Base-by-base conservation (phyloP, 2,329 filamentous ascomycete species). In the Colletotrichum simmondsii region DNA sequence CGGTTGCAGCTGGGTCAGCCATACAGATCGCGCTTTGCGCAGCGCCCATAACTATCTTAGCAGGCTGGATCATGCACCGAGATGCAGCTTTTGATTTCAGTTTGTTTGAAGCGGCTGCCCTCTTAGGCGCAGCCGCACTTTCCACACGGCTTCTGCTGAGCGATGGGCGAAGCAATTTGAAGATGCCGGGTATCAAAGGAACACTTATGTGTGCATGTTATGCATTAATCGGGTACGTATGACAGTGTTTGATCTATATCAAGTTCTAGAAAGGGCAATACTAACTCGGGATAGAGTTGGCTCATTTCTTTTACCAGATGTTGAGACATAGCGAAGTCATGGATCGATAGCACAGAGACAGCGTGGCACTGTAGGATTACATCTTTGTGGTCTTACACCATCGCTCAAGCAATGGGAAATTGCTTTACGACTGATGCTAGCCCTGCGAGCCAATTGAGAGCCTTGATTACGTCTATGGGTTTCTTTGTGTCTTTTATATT, bases 71-170 rank as follows among this genome's bases (percentile, higher is more conserved):
- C 73, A 81, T 92, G 75, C 78, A 83, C 14, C 86, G 86, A 52
- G 85, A 90, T 24, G 87, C 92, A 80, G 85, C 89, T n/a, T 85
- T 95, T 61, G 92, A 93, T 76, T 95, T 95, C 81, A 92, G 92
- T 76, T 87, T 92, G 46, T 95, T 95, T 78, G 93, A 95, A 83
- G 94, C 92, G 0, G 90, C 94, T 24, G 90, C 91, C 49, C 87
- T 95, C 77, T 92, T 94, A 77, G 89, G 93, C 5, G 90, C 88
- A 3, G 92, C 93, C 3, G 85, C 94, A 72, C 89, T 95, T 60
- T 94, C 77, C 94, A 94, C 80, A 91, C 94, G 42, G 7, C 76
- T 83, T 95, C n/a, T 92, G 66, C 87, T 93, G 32, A 92, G 93
- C 76, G 93, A 92, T 16, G 88, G 92, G 75, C 91, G 88, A 77